Evolutionary conservation across 1,284 basidiomycete species (phyloP).

Genomic region (Polyporus tsugae): DNA sequence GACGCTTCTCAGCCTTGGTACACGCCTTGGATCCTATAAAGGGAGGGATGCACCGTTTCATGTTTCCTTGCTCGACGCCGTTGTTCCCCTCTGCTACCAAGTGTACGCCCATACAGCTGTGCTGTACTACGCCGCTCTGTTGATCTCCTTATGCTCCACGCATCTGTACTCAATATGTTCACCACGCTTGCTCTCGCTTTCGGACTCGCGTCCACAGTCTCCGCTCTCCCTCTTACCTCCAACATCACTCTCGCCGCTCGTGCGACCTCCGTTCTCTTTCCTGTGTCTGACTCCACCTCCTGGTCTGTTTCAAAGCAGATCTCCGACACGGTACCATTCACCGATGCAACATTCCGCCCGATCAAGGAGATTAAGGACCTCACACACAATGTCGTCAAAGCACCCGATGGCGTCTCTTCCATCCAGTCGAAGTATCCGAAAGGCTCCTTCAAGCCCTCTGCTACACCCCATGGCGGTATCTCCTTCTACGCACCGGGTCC

Average conservation of each 20-base stretch:
- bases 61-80: slow-evolving; percentile 30
- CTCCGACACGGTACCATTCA: slow-evolving; percentile 46
- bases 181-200: slow-evolving; percentile 23
- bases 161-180: slow-evolving; percentile 18
- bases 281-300: slow-evolving; percentile 45
- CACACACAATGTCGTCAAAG: slow-evolving; percentile 50
- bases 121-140: slow-evolving; percentile 16
- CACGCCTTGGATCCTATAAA: slow-evolving; percentile 23
- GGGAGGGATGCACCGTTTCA: not conserved
- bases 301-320: slow-evolving; percentile 51
- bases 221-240: slow-evolving; percentile 25
- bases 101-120: slow-evolving; percentile 17
- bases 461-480: slow-evolving; percentile 61
- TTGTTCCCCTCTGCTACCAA: slow-evolving; percentile 24
- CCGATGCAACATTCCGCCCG: slow-evolving; percentile 53
- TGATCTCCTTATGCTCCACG: not conserved
- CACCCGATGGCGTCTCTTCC: slow-evolving; percentile 55
- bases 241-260: slow-evolving; percentile 17
- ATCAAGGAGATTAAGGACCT: slow-evolving; percentile 46
- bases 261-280: slow-evolving; percentile 48
- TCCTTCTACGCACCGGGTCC: slow-evolving; percentile 65
- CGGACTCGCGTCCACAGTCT: slow-evolving; percentile 29
- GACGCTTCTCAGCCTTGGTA: slow-evolving; percentile 1
- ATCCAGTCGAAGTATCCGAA: slow-evolving; percentile 66
- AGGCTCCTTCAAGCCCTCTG: slow-evolving; percentile 66